Evolutionary conservation across 148 eudicot species (phyloP).

Genomic region (Spergularia bocconei): DNA sequence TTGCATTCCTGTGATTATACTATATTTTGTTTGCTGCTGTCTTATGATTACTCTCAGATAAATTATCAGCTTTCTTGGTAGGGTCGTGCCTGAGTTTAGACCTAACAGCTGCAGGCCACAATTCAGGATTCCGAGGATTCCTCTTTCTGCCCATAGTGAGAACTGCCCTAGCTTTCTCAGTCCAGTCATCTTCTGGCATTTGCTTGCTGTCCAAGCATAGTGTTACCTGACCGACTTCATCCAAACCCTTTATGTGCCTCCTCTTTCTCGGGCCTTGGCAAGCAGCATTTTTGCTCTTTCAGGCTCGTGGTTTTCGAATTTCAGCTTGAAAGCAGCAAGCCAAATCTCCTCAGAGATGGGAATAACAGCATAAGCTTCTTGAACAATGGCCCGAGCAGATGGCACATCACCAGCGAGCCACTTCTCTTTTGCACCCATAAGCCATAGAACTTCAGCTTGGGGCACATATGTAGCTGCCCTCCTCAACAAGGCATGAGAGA

Average conservation of each 20-base stretch:
- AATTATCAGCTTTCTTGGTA: constrained; percentile 73
- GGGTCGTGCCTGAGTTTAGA: constrained; percentile 78
- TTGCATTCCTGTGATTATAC: too few relatives aligned
- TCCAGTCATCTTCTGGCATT: constrained; percentile 68
- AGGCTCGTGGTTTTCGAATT: constrained; percentile 87
- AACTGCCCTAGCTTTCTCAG: constrained; percentile 80
- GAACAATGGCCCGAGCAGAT: constrained; percentile 84
- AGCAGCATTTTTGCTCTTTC: constrained; percentile 90
- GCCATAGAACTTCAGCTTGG: constrained; percentile 90
- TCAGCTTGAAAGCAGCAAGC: constrained; percentile 95
- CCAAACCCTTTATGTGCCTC: constrained; percentile 92
- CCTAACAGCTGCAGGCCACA: constrained; percentile 92
- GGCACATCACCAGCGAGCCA: constrained; percentile 99
- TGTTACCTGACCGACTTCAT: constrained; percentile 94
- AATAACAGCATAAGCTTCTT: constrained; percentile 89
- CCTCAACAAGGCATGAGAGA: constrained; percentile 75
- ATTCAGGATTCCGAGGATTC: constrained; percentile 80
- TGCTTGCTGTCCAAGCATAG: constrained; percentile 81
- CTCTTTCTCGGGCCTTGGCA: constrained; percentile 83
- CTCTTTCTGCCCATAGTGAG: constrained; percentile 81
- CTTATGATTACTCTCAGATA: constrained; percentile 20
- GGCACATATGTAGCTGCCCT: constrained; percentile 85
- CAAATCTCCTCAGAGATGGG: constrained; percentile 94
- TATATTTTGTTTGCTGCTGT: too few relatives aligned
- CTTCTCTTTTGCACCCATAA: constrained; percentile 97